Evolutionary conservation across 2,329 filamentous ascomycete genomes (phyloP), one percentile per base, ranked within the genome.

Genomic region (Exophiala sp.): DNA sequence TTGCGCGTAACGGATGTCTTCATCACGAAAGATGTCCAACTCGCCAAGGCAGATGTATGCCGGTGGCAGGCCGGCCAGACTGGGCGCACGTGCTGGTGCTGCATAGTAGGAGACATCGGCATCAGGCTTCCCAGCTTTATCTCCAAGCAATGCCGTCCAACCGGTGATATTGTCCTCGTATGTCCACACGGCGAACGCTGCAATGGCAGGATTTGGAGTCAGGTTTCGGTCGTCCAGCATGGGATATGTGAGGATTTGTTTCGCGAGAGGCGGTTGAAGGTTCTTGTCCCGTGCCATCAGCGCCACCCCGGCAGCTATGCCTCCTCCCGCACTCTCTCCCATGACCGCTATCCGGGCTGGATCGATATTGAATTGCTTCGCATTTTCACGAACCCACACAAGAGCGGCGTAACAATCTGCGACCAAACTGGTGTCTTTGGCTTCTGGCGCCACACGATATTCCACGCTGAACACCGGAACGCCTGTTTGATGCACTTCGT

Each of bases 211-310:
- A n/a, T 63, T 61, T 3, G 65, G 65, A 6, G 52, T 52, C n/a
- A 52, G 60, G n/a, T 64, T 62, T 35, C 63, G 67, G 40, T 75
- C 70, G 56, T 76, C 72, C 10, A 76, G 61, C 73, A 76, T 76
- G 2, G 71, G 72, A 42, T 70, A 70, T 39, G 71, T 62, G 9
- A 76, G 65, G 38, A 75, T 64, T 60, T 73, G 67, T 60, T 66
- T 70, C 34, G 60, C 66, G 47, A 67, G 55, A 32, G 56, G 62
- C 47, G 59, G 69, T 37, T 50, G 57, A 3, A 60, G 48, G 9
- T 34, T 56, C 43, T 60, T 52, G 51, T 71, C 66, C 16, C 69
- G 60, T 6, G 69, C 69, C 52, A 70, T 62, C 40, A 74, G 57
- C 1, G 66, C 64, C 24, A 69, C 57, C 5, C 62, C 64, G 1